Evolutionary conservation across 106 monocot genomes (phyloP), one percentile per base, ranked within the genome.

Genomic region (Xerophyta viscosa): DNA sequence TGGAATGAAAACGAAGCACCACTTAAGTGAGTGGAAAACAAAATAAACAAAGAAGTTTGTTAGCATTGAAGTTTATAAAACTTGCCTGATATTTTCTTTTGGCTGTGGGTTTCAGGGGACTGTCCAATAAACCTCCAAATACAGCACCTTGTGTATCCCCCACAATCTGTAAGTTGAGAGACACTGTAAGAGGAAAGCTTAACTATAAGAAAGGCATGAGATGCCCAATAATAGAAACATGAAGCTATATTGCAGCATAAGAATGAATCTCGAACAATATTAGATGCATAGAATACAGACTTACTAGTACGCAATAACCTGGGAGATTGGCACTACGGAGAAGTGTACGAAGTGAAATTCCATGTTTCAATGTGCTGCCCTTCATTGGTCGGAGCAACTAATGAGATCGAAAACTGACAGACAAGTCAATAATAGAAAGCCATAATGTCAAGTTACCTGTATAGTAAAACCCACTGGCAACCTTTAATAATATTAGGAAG

Each of bases 21-120:
- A 26, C 17, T 31, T 30, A 5, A 29, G 31, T 17, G 2, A 14
- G 19, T 30, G 31, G 3, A 15, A 25, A 54, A 14, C 43, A 14
- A 14, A 14, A 44, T 44, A 44, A 44, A 17, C 33, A 44, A 44
- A 14, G 15, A 45, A 52, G 25, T 31, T 20, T 9, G 28, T 18
- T 50, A 50, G n/a, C n/a, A n/a, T n/a, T n/a, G 3, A 27, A 15
- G 6, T 50, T 31, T 2, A 1, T 50, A 27, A 23, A 28, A 23
- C 56, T 45, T 65, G 83, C 93, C 72, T 83, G 93, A 63, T 94
- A 94, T 68, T 88, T 94, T 72, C 93, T 77, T 83, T 71, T 93
- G 29, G 80, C 39, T 57, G 88, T 80, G 50, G 84, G 71, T 39
- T 78, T 81, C 27, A 81, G 37, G 52, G 88, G 83, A 52, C 77